phyloP scores from a whole-genome alignment of 306 rosid genomes.

The Cucumis cinereus region DNA sequence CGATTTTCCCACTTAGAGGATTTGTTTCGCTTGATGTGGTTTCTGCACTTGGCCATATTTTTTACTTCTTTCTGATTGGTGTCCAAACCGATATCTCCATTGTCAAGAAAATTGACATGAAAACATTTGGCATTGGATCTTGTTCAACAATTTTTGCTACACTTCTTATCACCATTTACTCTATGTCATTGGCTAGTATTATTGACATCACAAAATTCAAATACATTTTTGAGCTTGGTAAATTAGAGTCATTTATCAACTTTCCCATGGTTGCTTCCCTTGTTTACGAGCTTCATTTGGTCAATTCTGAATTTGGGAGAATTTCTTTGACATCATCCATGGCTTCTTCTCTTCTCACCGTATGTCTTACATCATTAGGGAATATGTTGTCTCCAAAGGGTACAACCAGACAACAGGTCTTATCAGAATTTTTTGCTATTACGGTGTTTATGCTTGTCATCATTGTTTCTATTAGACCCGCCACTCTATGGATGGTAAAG shows the following conservation, averaged over 20 bases:
- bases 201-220: background rate
- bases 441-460: background rate
- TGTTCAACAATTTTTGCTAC: conserved; percentile 4
- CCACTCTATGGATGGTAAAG: conserved; percentile 12
- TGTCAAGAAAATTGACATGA: conserved; percentile 4
- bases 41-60: conserved; percentile 14
- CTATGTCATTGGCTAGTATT: background rate
- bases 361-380: background rate
- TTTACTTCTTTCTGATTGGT: conserved; percentile 26
- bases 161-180: background rate
- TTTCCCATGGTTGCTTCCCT: conserved; percentile 14
- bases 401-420: background rate
- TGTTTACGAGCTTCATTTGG: conserved; percentile 19
- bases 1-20: conserved; percentile 20
- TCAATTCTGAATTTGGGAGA: conserved; percentile 23
- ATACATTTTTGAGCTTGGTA: background rate
- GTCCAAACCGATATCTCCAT: conserved; percentile 19
- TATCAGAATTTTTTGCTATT: background rate
- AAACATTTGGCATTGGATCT: conserved; percentile 11
- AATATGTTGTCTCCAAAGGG: background rate
- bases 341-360: background rate
- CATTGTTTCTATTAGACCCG: conserved; percentile 5
- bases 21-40: conserved; percentile 17
- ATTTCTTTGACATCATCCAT: conserved; percentile 16
- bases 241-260: conserved; percentile 6